Conservation (phyloP, 2,329 filamentous ascomycete species). For the Sporothrix humicola region DNA sequence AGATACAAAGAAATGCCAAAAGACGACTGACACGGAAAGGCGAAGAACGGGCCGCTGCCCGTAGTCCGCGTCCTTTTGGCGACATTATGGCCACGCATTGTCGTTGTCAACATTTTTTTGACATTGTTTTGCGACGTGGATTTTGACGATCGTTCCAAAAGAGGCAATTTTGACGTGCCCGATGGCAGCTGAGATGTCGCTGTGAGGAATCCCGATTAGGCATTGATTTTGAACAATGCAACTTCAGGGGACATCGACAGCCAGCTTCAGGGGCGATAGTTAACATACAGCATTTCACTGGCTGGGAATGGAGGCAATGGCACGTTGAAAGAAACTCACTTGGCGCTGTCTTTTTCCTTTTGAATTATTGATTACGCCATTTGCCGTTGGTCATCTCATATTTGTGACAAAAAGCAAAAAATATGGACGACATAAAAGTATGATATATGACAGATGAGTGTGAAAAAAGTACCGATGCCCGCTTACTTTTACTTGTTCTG, state of each 20-base stretch:
- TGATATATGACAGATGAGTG: conserved; percentile 12
- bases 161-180: neutral
- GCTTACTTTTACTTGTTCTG: neutral
- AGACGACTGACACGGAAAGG: neutral
- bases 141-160: conserved; percentile 23
- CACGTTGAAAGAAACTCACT: neutral
- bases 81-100: neutral
- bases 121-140: neutral
- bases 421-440: neutral
- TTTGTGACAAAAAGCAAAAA: neutral
- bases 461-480: neutral
- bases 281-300: too few species aligned
- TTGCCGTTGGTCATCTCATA: neutral
- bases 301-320: too few species aligned
- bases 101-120: too few species aligned
- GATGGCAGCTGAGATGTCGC: conserved; percentile 1
- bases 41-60: conserved; percentile 1
- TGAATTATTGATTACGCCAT: conserved; percentile 10
- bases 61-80: neutral
- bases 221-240: conserved; percentile 5
- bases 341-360: neutral
- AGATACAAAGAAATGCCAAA: neutral
- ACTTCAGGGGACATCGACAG: neutral
- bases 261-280: neutral
- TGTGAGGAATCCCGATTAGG: conserved; percentile 2